Conservation (phyloP, 768 basidiomycete genomes). For the Russula griseocarnosa region DNA sequence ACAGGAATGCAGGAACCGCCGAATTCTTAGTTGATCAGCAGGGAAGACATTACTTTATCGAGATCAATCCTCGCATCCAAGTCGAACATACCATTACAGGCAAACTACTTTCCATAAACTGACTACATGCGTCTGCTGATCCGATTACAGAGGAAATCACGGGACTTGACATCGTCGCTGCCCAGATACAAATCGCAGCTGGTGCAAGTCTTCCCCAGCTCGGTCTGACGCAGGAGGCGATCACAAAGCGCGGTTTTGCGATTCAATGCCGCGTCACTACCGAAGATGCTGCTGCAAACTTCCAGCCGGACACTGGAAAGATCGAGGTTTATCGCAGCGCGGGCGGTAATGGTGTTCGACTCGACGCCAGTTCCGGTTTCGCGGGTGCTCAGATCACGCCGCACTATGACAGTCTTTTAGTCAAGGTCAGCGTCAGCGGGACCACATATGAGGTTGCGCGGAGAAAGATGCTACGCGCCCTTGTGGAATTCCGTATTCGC, state of each 20-base stretch:
- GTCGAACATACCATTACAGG: conserved; percentile 99
- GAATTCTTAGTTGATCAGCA: conserved; percentile 98
- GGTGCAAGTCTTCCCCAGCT: conserved; percentile 94
- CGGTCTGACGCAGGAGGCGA: conserved; percentile 92
- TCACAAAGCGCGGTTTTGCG: conserved; percentile 93
- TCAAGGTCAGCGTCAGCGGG: conserved; percentile 93
- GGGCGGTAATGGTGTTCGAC: conserved; percentile 95
- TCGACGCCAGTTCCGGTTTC: conserved; percentile 96
- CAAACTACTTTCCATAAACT: conserved; percentile 35
- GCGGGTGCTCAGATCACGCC: conserved; percentile 99
- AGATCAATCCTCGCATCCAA: conserved; percentile 99
- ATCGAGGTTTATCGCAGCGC: conserved; percentile 99
- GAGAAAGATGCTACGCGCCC: conserved; percentile 96
- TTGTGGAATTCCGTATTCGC: conserved; percentile 99
- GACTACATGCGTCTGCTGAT: conserved; percentile 9
- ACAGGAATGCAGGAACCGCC: conserved; percentile 95
- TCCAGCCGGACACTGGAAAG: conserved; percentile 99
- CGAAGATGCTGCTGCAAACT: conserved; percentile 85
- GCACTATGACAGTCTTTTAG: conserved; percentile 95
- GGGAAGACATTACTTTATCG: conserved; percentile 98
- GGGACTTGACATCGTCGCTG: conserved; percentile 97
- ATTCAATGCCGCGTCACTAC: conserved; percentile 99
- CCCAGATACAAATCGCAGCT: conserved; percentile 99
- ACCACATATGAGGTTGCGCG: conserved; percentile 98
- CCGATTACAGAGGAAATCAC: conserved; percentile 86